Conservation (phyloP, 2,329 filamentous ascomycete species). For the Plenodomus lindquistii region DNA sequence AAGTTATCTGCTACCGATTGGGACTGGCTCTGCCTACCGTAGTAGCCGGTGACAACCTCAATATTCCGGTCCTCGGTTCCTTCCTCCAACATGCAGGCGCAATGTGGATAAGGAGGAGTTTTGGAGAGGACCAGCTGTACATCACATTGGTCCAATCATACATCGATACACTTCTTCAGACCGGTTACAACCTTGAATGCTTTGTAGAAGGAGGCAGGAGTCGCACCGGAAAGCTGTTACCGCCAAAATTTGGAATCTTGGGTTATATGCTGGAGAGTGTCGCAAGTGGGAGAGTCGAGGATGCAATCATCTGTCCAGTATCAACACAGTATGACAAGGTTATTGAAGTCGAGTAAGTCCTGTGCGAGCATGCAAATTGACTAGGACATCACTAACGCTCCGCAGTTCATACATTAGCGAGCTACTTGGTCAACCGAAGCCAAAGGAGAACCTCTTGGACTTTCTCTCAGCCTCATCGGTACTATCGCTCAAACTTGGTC, state of each 20-base stretch:
- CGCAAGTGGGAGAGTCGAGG: slow-evolving; percentile 82
- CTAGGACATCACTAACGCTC: slow-evolving; percentile 6
- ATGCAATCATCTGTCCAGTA: slow-evolving; percentile 92
- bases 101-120: slow-evolving; percentile 93
- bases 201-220: slow-evolving; percentile 98
- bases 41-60: slow-evolving; percentile 93
- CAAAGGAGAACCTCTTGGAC: slow-evolving; percentile 88
- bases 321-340: slow-evolving; percentile 99
- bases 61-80: slow-evolving; percentile 84
- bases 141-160: slow-evolving; percentile 93
- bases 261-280: slow-evolving; percentile 90
- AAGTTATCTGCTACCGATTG: slow-evolving; percentile 92
- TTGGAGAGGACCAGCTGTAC: slow-evolving; percentile 90
- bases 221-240: slow-evolving; percentile 87
- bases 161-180: slow-evolving; percentile 86
- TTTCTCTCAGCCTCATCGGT: slow-evolving; percentile 90
- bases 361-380: not conserved
- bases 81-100: slow-evolving; percentile 95
- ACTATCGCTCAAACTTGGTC: slow-evolving; percentile 81
- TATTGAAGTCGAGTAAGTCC: slow-evolving; percentile 71
- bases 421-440: slow-evolving; percentile 89
- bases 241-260: slow-evolving; percentile 94
- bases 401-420: slow-evolving; percentile 84
- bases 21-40: slow-evolving; percentile 88
- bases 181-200: slow-evolving; percentile 93